Evolutionary conservation across 2,329 filamentous ascomycete species (phyloP).

Genomic region (Cladorrhinum sp.): DNA sequence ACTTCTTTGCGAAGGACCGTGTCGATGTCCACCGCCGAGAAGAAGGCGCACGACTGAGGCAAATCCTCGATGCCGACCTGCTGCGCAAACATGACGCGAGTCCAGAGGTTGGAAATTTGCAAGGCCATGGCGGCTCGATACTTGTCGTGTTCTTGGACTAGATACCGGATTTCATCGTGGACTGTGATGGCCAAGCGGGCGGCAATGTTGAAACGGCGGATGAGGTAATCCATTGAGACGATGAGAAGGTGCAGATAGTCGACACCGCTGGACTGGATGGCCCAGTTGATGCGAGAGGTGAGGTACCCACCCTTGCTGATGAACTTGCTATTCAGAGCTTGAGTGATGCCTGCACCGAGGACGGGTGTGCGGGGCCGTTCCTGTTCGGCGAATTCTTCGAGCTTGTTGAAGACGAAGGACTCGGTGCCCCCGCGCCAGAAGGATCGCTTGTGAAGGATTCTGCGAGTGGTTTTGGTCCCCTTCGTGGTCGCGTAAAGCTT

Average conservation of each 20-base stretch:
- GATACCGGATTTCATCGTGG: slow-evolving; percentile 94
- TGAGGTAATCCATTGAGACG: slow-evolving; percentile 90
- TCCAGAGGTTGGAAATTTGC: slow-evolving; percentile 94
- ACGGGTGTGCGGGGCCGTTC: slow-evolving; percentile 87
- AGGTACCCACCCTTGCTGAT: slow-evolving; percentile 89
- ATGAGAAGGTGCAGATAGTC: slow-evolving; percentile 96
- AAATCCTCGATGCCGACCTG: slow-evolving; percentile 95
- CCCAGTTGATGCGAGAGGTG: slow-evolving; percentile 97
- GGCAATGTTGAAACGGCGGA: slow-evolving; percentile 76
- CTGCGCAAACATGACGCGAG: slow-evolving; percentile 92
- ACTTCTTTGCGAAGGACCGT: slow-evolving; percentile 96
- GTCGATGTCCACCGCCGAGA: slow-evolving; percentile 93
- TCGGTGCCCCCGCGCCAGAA: slow-evolving; percentile 98
- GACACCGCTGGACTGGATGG: slow-evolving; percentile 94
- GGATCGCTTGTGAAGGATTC: slow-evolving; percentile 64
- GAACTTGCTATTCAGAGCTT: slow-evolving; percentile 85
- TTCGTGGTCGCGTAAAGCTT: slow-evolving; percentile 88
- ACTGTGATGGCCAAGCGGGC: slow-evolving; percentile 90
- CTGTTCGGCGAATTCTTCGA: slow-evolving; percentile 97
- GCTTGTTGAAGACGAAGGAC: slow-evolving; percentile 95
- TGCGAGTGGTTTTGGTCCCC: slow-evolving; percentile 77
- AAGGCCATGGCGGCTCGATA: slow-evolving; percentile 90
- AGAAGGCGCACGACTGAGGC: slow-evolving; percentile 91
- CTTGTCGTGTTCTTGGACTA: slow-evolving; percentile 79
- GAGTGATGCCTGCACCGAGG: slow-evolving; percentile 90